A percentile compares a stretch with the other conserved stretches of the same genome.
Evolutionary conservation across 176 grass and related monocot species (phyloP).

Genomic region (Paspalum vaginatum): DNA sequence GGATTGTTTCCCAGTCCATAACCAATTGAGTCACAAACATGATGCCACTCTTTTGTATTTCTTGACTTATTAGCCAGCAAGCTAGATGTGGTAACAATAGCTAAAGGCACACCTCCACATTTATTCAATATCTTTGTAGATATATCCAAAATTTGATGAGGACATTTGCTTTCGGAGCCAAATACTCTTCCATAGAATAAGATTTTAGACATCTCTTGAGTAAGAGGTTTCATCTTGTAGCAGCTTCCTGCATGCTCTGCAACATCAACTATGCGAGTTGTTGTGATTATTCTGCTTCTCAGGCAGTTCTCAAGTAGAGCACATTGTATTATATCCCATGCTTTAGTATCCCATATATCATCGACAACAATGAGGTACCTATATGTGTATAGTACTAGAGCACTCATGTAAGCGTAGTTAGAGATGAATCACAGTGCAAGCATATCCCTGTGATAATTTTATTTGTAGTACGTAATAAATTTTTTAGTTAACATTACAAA

Average conservation of each 20-base stretch:
- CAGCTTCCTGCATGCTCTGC: neutral
- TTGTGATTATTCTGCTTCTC: neutral
- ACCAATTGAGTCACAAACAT: neutral
- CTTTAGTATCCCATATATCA: neutral
- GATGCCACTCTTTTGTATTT: neutral
- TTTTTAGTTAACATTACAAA: no score
- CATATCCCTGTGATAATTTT: no score
- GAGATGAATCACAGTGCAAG: no score
- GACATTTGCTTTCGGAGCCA: neutral
- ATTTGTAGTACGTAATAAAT: no score
- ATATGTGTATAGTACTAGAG: neutral
- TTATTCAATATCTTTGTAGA: neutral
- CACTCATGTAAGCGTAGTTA: no score
- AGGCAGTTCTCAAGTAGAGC: neutral
- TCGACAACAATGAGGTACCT: neutral
- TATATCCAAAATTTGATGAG: neutral
- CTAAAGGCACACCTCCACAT: neutral
- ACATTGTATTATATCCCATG: neutral
- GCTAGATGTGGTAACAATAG: neutral
- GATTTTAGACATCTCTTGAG: neutral
- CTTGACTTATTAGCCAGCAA: neutral
- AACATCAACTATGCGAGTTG: neutral
- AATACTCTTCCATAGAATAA: neutral
- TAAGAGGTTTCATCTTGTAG: neutral
- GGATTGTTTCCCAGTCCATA: neutral